Conservation (phyloP, 768 basidiomycete species). For the Fomitopsis serialis region DNA sequence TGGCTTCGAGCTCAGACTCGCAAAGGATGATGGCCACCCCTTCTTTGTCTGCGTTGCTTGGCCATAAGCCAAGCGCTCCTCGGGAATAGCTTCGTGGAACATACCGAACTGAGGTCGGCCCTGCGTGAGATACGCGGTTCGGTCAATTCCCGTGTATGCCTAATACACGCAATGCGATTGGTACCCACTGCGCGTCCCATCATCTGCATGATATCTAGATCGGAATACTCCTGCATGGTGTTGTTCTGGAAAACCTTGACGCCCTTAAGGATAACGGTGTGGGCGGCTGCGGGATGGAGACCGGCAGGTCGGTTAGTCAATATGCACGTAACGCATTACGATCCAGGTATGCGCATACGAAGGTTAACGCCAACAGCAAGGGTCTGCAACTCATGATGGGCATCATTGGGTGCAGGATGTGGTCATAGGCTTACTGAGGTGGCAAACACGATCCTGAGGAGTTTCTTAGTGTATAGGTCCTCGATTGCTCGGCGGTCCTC, state of each 20-base stretch:
- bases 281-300: slow-evolving; percentile 57
- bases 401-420: slow-evolving; percentile 4
- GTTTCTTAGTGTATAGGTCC: slow-evolving; percentile 59
- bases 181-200: slow-evolving; percentile 80
- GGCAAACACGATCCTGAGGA: slow-evolving; percentile 64
- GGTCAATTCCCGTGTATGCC: neutral
- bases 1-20: slow-evolving; percentile 62
- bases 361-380: slow-evolving; percentile 95
- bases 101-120: slow-evolving; percentile 89
- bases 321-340: neutral
- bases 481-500: slow-evolving; percentile 76
- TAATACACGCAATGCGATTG: neutral
- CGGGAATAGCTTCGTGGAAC: slow-evolving; percentile 1
- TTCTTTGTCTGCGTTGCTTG: slow-evolving; percentile 53
- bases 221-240: slow-evolving; percentile 74
- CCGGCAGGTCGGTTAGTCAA: neutral
- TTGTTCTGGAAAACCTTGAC: slow-evolving; percentile 76
- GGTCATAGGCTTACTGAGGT: slow-evolving; percentile 63
- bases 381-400: slow-evolving; percentile 45
- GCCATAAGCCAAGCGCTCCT: neutral
- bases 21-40: slow-evolving; percentile 84
- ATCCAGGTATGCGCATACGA: slow-evolving; percentile 43
- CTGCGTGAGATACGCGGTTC: slow-evolving; percentile 26
- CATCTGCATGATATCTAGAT: slow-evolving; percentile 95
- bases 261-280: slow-evolving; percentile 90